phyloP scores from a whole-genome alignment of 2,329 filamentous ascomycete genomes.

The Ascochyta fabae region DNA sequence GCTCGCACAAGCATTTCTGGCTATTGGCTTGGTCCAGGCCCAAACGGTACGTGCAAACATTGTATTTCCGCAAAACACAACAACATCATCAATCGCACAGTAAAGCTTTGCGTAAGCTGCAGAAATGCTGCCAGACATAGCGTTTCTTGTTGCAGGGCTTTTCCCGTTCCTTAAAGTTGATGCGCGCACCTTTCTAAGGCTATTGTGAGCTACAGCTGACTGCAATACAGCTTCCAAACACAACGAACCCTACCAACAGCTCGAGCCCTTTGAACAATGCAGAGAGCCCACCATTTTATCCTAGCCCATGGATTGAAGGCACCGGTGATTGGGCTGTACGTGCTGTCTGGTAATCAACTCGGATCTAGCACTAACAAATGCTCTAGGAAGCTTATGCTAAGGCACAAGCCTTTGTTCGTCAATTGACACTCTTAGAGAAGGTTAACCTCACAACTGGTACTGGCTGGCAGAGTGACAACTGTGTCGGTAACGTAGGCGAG shows the following conservation, averaged over 20 bases:
- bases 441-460: conserved; percentile 93
- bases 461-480: conserved; percentile 64
- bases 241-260: conserved; percentile 32
- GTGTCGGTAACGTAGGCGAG: conserved; percentile 74
- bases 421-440: conserved; percentile 85
- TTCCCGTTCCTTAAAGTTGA: conserved; percentile 42
- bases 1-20: conserved; percentile 46
- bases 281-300: conserved; percentile 73
- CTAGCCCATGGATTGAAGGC: conserved; percentile 85
- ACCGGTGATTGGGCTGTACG: conserved; percentile 69
- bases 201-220: conserved; percentile 33
- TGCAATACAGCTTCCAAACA: conserved; percentile 42
- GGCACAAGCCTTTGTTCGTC: conserved; percentile 79
- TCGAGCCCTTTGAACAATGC: conserved; percentile 37
- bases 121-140: conserved; percentile 32
- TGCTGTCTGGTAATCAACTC: not conserved
- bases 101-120: conserved; percentile 27
- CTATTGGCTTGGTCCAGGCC: conserved; percentile 37
- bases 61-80: conserved; percentile 13
- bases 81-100: conserved; percentile 18
- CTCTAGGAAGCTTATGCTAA: conserved; percentile 68
- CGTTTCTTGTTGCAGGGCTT: conserved; percentile 33
- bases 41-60: conserved; percentile 36
- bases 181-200: conserved; percentile 20
- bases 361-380: not conserved